Evolutionary conservation across 2,329 filamentous ascomycete species (phyloP).

Genomic region (Penicillium capsulatum): DNA sequence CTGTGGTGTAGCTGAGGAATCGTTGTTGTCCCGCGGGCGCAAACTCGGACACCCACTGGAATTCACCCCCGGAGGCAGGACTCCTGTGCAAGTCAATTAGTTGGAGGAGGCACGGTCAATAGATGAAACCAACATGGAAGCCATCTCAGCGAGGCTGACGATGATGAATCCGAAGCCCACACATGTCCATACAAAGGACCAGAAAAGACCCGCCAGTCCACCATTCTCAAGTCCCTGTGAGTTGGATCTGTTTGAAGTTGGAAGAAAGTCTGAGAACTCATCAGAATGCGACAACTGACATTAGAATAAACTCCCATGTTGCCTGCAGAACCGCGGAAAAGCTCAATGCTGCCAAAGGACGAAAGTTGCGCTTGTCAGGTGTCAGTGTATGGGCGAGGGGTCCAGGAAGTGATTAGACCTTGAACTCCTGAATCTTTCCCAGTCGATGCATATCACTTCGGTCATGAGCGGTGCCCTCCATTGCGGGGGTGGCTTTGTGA

Average conservation of each 20-base stretch:
- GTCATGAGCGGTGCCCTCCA: slow-evolving; percentile 18
- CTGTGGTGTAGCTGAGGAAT: slow-evolving; percentile 52
- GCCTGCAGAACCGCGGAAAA: slow-evolving; percentile 32
- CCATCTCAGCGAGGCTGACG: slow-evolving; percentile 61
- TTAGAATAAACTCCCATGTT: slow-evolving; percentile 34
- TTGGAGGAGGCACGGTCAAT: neutral
- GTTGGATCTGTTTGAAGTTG: slow-evolving; percentile 13
- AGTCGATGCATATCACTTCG: slow-evolving; percentile 30
- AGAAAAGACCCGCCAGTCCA: slow-evolving; percentile 22
- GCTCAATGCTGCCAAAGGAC: slow-evolving; percentile 29
- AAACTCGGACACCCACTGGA: slow-evolving; percentile 56
- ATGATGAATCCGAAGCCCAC: slow-evolving; percentile 65
- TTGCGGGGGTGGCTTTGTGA: neutral
- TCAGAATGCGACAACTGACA: slow-evolving; percentile 15
- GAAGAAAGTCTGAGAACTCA: neutral
- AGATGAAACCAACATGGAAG: slow-evolving; percentile 28
- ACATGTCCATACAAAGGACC: slow-evolving; percentile 44
- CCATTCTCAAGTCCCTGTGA: slow-evolving; percentile 23
- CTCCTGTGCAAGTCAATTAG: neutral
- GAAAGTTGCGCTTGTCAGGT: slow-evolving; percentile 27
- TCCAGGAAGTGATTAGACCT: neutral
- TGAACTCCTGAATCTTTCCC: slow-evolving; percentile 22
- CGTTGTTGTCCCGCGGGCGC: slow-evolving; percentile 48
- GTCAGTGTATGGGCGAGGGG: neutral
- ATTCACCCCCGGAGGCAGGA: slow-evolving; percentile 52